Conservation (phyloP, 2,329 filamentous ascomycete species). For the Aspergillus melleus region DNA sequence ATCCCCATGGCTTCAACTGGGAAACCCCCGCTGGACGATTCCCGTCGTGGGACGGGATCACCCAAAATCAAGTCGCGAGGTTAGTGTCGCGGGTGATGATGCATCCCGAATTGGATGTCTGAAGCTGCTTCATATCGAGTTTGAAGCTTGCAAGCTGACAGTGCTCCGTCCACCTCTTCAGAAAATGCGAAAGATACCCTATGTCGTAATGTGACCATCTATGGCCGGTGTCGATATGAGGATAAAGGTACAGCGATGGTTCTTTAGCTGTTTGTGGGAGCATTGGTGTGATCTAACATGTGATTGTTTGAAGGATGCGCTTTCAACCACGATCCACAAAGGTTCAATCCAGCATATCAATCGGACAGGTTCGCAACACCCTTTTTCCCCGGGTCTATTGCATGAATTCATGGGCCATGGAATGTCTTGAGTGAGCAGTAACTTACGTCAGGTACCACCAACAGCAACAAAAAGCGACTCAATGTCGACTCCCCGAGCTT, state of each 20-base stretch:
- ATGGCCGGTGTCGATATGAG: slow-evolving; percentile 89
- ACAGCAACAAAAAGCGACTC: slow-evolving; percentile 64
- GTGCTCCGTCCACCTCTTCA: slow-evolving; percentile 30
- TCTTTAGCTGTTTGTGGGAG: slow-evolving; percentile 4
- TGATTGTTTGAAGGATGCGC: slow-evolving; percentile 59
- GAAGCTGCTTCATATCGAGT: no score
- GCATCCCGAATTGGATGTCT: background rate
- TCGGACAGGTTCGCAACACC: slow-evolving; percentile 38
- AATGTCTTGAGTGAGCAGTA: slow-evolving; percentile 1
- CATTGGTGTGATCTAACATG: slow-evolving; percentile 18
- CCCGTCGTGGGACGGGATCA: slow-evolving; percentile 47
- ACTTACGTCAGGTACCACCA: slow-evolving; percentile 20
- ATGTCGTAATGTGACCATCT: slow-evolving; percentile 90
- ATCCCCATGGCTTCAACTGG: slow-evolving; percentile 43
- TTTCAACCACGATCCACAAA: slow-evolving; percentile 82
- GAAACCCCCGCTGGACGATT: slow-evolving; percentile 47
- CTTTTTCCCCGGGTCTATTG: slow-evolving; percentile 6
- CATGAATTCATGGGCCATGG: background rate
- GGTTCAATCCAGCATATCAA: slow-evolving; percentile 48
- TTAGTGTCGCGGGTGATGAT: slow-evolving; percentile 28
- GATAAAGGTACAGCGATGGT: slow-evolving; percentile 62
- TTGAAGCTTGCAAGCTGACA: slow-evolving; percentile 6
- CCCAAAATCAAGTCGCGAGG: slow-evolving; percentile 51
- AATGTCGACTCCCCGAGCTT: slow-evolving; percentile 98
- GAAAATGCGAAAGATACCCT: slow-evolving; percentile 83